These are phyloP conservation scores for Oenanthe sinensis DNA, from an alignment of 129 eudicot genomes.

Conservation along the genomic window DNA sequence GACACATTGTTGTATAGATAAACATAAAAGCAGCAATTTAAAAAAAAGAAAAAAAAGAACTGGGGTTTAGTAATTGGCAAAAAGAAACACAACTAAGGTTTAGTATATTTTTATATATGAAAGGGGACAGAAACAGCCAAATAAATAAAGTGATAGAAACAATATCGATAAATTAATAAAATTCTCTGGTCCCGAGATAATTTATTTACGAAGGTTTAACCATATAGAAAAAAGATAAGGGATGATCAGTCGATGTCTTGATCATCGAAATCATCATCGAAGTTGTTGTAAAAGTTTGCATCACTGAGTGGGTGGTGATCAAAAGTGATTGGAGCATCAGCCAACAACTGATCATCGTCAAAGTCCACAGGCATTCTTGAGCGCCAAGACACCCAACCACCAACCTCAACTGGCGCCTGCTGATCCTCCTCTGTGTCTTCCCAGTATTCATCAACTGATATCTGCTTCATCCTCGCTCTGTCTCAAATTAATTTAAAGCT, in stretches of 20 bases:
- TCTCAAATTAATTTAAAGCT: no score
- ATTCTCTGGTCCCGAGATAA: background rate
- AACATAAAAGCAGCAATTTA: no score
- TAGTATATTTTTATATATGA: no score
- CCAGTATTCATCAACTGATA: background rate
- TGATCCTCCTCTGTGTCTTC: background rate
- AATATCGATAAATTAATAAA: background rate
- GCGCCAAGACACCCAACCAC: conserved; percentile 32
- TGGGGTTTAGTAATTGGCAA: no score
- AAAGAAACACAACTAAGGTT: no score
- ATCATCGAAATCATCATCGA: conserved; percentile 17
- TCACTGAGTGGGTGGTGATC: conserved; percentile 48
- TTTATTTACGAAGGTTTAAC: background rate
- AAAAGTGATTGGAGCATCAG: conserved; percentile 33
- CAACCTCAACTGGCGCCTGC: background rate
- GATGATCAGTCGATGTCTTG: conserved; percentile 4
- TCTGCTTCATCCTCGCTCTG: background rate
- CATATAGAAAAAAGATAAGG: no score
- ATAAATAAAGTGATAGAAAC: no score
- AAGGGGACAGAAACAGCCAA: background rate
- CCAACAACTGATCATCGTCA: conserved; percentile 72
- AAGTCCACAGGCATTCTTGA: conserved; percentile 61
- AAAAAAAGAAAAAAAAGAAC: no score
- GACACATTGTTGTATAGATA: no score
- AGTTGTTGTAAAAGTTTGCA: conserved; percentile 56